Evolutionary conservation across 2,329 filamentous ascomycete species (phyloP).

Genomic region (Coleophoma crateriformis): DNA sequence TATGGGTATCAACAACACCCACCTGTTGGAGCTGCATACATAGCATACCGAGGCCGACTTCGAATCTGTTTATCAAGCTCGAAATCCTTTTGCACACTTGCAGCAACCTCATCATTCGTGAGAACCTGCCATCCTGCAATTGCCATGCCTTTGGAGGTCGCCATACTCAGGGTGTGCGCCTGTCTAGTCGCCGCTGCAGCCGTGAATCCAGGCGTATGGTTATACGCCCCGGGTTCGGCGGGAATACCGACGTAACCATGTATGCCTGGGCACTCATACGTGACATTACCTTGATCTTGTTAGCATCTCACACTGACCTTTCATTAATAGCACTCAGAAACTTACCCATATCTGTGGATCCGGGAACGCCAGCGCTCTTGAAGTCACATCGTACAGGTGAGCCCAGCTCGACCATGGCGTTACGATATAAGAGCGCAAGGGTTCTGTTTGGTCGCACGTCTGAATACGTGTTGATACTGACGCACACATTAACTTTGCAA

Average conservation of each 20-base stretch:
- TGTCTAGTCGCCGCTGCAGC: constrained; percentile 18
- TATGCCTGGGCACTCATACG: constrained; percentile 9
- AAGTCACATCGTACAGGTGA: constrained; percentile 6
- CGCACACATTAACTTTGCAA: neutral
- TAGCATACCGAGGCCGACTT: neutral
- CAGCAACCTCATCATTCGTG: constrained; percentile 19
- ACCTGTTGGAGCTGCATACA: neutral
- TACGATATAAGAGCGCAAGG: constrained; percentile 12
- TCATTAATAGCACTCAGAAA: neutral
- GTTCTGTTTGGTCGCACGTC: constrained; percentile 12
- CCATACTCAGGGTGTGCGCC: constrained; percentile 6
- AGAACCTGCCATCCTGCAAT: neutral
- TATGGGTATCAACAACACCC: neutral
- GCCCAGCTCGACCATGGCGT: constrained; percentile 9
- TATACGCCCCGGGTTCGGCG: constrained; percentile 13
- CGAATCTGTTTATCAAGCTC: neutral
- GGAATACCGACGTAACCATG: constrained; percentile 9
- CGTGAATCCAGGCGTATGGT: constrained; percentile 16
- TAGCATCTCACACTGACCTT: neutral
- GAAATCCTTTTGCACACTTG: constrained; percentile 22
- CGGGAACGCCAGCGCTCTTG: constrained; percentile 6
- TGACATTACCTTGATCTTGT: constrained; percentile 10
- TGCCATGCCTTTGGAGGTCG: constrained; percentile 9
- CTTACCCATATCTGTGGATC: constrained; percentile 24
- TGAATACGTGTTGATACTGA: constrained; percentile 14